A percentile compares a stretch with the other conserved stretches of the same genome.
phyloP scores from a whole-genome alignment of 306 rosid genomes.

The Casuarina cunninghamiana region DNA sequence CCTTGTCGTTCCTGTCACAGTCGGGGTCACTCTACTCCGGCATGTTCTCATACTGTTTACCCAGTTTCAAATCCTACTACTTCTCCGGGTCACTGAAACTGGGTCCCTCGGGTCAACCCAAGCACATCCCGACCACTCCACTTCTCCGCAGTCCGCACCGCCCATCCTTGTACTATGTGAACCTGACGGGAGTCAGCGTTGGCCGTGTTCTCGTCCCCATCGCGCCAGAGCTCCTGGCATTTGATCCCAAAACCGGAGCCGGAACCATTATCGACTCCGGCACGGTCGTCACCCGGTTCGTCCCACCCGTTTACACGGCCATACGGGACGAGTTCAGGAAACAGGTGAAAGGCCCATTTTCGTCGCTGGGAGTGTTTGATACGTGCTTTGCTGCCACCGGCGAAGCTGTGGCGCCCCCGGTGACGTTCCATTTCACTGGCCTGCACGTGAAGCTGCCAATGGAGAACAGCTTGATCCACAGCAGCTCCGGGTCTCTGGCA shows the following conservation, averaged over 20 bases:
- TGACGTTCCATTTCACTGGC: slow-evolving; percentile 57
- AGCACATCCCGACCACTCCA: slow-evolving; percentile 69
- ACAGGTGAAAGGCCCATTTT: slow-evolving; percentile 61
- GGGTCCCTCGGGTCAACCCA: slow-evolving; percentile 81
- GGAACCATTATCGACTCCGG: slow-evolving; percentile 94
- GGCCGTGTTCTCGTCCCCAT: slow-evolving; percentile 54
- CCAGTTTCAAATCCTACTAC: slow-evolving; percentile 83
- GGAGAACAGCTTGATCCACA: slow-evolving; percentile 85
- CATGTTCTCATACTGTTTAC: slow-evolving; percentile 79
- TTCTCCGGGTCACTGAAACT: slow-evolving; percentile 89
- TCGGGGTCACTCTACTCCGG: slow-evolving; percentile 66
- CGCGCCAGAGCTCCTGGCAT: slow-evolving; percentile 38
- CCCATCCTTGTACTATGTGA: slow-evolving; percentile 78
- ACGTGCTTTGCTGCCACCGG: slow-evolving; percentile 61
- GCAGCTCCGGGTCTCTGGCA: slow-evolving; percentile 76
- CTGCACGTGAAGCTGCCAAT: slow-evolving; percentile 62
- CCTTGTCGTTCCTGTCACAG: slow-evolving; percentile 69
- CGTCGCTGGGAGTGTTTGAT: slow-evolving; percentile 79
- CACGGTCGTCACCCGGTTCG: slow-evolving; percentile 75
- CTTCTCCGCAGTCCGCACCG: slow-evolving; percentile 74
- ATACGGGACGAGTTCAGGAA: slow-evolving; percentile 81
- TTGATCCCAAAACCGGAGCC: slow-evolving; percentile 64
- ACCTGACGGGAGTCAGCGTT: slow-evolving; percentile 71
- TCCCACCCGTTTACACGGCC: slow-evolving; percentile 59
- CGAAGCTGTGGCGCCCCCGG: slow-evolving; percentile 51